Evolutionary conservation across 2,329 filamentous ascomycete species (phyloP).

Genomic region (Aspergillus quadrilineatus): DNA sequence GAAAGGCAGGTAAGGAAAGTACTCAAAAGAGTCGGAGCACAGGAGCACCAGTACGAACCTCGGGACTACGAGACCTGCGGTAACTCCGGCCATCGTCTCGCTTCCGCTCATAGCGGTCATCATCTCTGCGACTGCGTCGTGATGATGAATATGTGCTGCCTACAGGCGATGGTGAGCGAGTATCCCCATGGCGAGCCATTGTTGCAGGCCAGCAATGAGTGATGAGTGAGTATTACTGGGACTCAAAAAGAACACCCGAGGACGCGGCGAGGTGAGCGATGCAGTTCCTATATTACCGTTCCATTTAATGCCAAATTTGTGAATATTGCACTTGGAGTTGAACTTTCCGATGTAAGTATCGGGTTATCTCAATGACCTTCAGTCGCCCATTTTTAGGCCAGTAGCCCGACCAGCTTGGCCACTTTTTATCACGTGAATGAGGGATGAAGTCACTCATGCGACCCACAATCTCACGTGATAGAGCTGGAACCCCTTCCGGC

Average conservation of each 20-base stretch:
- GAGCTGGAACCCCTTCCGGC: no score
- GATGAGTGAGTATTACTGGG: slow-evolving; percentile 51
- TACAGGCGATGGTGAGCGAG: slow-evolving; percentile 90
- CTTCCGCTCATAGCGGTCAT: slow-evolving; percentile 53
- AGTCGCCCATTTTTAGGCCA: background rate
- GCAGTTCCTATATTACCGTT: slow-evolving; percentile 25
- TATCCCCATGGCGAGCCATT: slow-evolving; percentile 62
- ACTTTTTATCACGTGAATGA: background rate
- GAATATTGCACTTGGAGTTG: slow-evolving; percentile 5
- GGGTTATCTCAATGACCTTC: background rate
- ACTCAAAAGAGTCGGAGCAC: background rate
- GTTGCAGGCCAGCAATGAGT: slow-evolving; percentile 54
- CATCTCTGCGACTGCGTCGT: slow-evolving; percentile 60
- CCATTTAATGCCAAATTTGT: slow-evolving; percentile 17
- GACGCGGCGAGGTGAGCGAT: slow-evolving; percentile 20
- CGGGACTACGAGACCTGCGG: slow-evolving; percentile 50
- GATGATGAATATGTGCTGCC: slow-evolving; percentile 75
- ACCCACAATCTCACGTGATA: no score
- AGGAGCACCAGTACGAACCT: slow-evolving; percentile 37
- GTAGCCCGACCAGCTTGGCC: background rate
- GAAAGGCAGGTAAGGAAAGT: slow-evolving; percentile 15
- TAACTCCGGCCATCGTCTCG: slow-evolving; percentile 52
- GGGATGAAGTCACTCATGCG: background rate
- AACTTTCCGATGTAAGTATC: background rate
- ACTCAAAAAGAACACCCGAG: slow-evolving; percentile 31